A percentile compares a stretch with the other conserved stretches of the same genome.
Conservation (phyloP, 2,329 filamentous ascomycete species). For the Helotiales sp. region DNA sequence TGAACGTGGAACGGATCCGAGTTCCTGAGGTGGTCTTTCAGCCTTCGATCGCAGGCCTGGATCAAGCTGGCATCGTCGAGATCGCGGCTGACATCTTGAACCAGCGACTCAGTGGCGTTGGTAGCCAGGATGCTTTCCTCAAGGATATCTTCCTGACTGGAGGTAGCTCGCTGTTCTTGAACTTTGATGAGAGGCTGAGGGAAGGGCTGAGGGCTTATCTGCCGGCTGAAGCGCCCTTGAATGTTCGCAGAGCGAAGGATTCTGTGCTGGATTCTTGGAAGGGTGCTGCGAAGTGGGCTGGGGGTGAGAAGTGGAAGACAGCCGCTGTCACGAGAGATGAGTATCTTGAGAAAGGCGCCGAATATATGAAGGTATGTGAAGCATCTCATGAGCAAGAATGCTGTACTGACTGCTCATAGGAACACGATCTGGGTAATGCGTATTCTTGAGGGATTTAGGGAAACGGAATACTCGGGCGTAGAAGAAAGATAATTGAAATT, state of each 20-base stretch:
- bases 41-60: constrained; percentile 86
- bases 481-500: constrained; percentile 3
- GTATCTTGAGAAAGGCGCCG: constrained; percentile 87
- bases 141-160: constrained; percentile 92
- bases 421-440: constrained; percentile 70
- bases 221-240: constrained; percentile 70
- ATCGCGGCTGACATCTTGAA: constrained; percentile 89
- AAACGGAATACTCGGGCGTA: background rate
- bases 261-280: constrained; percentile 89
- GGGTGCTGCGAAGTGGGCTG: constrained; percentile 86
- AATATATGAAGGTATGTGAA: constrained; percentile 79
- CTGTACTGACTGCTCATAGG: constrained; percentile 48
- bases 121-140: constrained; percentile 70
- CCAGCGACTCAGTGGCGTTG: constrained; percentile 70
- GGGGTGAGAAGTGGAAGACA: constrained; percentile 60
- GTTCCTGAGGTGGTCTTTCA: constrained; percentile 94
- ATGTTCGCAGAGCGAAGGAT: constrained; percentile 74
- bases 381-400: background rate
- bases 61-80: constrained; percentile 92
- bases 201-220: constrained; percentile 75
- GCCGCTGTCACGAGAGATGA: constrained; percentile 79
- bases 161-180: constrained; percentile 85
- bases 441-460: constrained; percentile 43
- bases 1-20: constrained; percentile 95
- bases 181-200: constrained; percentile 82